phyloP scores from a whole-genome alignment of 352 stramenopile genomes.

The Globisporangium cederbergense region DNA sequence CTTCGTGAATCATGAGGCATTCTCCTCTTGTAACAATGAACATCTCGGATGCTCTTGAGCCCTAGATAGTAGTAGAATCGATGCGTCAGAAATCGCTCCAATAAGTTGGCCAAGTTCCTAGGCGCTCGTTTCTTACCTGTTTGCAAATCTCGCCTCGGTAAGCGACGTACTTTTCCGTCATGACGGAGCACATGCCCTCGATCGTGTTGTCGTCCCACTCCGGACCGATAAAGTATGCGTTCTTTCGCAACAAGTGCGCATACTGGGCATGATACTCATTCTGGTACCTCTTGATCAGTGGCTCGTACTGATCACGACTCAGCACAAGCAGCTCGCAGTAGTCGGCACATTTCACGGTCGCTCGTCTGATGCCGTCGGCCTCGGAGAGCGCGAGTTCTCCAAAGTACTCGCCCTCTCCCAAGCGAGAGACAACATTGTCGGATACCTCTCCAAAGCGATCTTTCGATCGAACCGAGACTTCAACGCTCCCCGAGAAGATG shows the following conservation, averaged over 20 bases:
- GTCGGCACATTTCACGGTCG: conserved; percentile 63
- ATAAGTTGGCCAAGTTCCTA: neutral
- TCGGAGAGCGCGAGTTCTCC: conserved; percentile 75
- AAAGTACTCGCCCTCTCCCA: conserved; percentile 76
- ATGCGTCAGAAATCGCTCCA: neutral
- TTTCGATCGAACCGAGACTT: conserved; percentile 65
- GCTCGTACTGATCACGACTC: conserved; percentile 77
- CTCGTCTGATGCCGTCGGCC: conserved; percentile 54
- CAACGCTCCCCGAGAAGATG: conserved; percentile 69
- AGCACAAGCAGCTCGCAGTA: conserved; percentile 78
- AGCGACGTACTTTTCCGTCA: conserved; percentile 79
- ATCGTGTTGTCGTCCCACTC: conserved; percentile 84
- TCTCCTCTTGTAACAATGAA: conserved; percentile 76
- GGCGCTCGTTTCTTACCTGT: conserved; percentile 30
- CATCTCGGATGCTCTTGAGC: conserved; percentile 64
- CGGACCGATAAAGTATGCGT: conserved; percentile 69
- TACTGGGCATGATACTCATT: conserved; percentile 83
- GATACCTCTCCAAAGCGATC: conserved; percentile 71
- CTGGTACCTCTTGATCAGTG: conserved; percentile 80
- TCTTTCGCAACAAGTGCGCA: conserved; percentile 71
- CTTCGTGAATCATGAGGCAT: conserved; percentile 70
- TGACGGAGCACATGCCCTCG: conserved; percentile 81
- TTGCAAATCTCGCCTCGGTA: conserved; percentile 75
- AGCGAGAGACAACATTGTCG: conserved; percentile 60
- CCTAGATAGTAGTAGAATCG: conserved; percentile 19